Conservation (phyloP, 2,329 filamentous ascomycete species). For the Fusarium musae region DNA sequence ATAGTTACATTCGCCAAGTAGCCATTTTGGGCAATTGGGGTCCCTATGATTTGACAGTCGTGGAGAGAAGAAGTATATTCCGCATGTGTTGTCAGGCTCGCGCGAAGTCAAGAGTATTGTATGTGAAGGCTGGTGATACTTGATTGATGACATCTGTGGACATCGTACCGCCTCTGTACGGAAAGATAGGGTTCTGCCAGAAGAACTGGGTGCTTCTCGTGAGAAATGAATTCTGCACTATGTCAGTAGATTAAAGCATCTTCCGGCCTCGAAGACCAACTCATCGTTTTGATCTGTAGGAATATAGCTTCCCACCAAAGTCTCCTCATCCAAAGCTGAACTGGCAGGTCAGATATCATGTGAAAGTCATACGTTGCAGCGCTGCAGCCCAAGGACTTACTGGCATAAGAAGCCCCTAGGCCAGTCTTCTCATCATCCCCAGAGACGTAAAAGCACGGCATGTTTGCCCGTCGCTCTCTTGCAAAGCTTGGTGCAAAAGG, state of each 20-base stretch:
- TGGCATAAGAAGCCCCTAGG: slow-evolving; percentile 56
- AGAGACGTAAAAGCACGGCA: slow-evolving; percentile 55
- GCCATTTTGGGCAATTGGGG: slow-evolving; percentile 49
- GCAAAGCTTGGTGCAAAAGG: slow-evolving; percentile 48
- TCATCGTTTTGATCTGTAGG: slow-evolving; percentile 55
- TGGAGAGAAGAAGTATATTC: slow-evolving; percentile 54
- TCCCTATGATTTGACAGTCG: slow-evolving; percentile 44
- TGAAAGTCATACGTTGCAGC: neutral
- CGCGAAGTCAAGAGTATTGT: slow-evolving; percentile 57
- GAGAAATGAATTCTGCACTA: slow-evolving; percentile 33
- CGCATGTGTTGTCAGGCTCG: slow-evolving; percentile 45
- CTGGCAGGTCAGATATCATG: slow-evolving; percentile 6
- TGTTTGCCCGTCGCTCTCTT: slow-evolving; percentile 46
- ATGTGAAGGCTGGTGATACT: slow-evolving; percentile 57
- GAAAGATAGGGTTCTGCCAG: slow-evolving; percentile 35
- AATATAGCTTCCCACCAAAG: slow-evolving; percentile 55
- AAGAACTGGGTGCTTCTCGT: slow-evolving; percentile 30
- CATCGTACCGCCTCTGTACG: slow-evolving; percentile 52
- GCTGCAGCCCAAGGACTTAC: slow-evolving; percentile 48
- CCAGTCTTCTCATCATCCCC: slow-evolving; percentile 53
- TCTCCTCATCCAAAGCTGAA: slow-evolving; percentile 50
- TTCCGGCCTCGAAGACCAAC: slow-evolving; percentile 44
- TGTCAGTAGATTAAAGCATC: neutral
- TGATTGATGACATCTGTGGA: slow-evolving; percentile 58
- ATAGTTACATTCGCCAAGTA: slow-evolving; percentile 51